Evolutionary conservation across 441 rosid species (phyloP).

Genomic region (Arabidopsis lyrata): DNA sequence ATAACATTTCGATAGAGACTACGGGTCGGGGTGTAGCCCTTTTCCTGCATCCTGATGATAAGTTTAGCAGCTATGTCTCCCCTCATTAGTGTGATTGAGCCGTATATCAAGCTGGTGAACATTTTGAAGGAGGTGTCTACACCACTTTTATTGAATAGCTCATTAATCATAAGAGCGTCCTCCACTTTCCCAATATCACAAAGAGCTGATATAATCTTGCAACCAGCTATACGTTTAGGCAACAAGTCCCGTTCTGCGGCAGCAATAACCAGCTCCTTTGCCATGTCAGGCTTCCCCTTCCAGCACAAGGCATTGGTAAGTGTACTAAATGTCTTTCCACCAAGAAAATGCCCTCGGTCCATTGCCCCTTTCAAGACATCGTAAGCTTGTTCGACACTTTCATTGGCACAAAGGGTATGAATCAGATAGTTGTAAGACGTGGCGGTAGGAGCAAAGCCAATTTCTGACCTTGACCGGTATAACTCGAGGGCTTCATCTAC

Average conservation of each 20-base stretch:
- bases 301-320: constrained; percentile 72
- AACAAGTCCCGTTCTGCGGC: constrained; percentile 53
- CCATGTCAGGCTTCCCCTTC: constrained; percentile 68
- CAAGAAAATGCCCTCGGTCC: constrained; percentile 64
- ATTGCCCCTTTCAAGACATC: constrained; percentile 55
- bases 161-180: constrained; percentile 64
- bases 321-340: constrained; percentile 53
- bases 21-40: constrained; percentile 55
- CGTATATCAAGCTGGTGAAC: constrained; percentile 60
- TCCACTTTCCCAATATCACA: constrained; percentile 62
- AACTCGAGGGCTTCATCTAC: constrained; percentile 75
- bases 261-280: constrained; percentile 59
- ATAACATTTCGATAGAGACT: constrained; percentile 61
- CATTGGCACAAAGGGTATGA: constrained; percentile 60
- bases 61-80: constrained; percentile 72
- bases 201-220: constrained; percentile 62
- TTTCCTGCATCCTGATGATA: constrained; percentile 80
- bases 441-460: constrained; percentile 56
- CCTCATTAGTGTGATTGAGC: constrained; percentile 55
- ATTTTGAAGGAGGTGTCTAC: constrained; percentile 35
- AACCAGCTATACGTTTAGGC: constrained; percentile 50
- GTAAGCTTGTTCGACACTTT: constrained; percentile 64
- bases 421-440: constrained; percentile 71
- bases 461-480: constrained; percentile 64
- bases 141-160: constrained; percentile 52